Percentiles rank a stretch among this genome's conserved stretches.
phyloP scores from a whole-genome alignment of 2,329 filamentous ascomycete genomes.

The Penicillium concentricum region DNA sequence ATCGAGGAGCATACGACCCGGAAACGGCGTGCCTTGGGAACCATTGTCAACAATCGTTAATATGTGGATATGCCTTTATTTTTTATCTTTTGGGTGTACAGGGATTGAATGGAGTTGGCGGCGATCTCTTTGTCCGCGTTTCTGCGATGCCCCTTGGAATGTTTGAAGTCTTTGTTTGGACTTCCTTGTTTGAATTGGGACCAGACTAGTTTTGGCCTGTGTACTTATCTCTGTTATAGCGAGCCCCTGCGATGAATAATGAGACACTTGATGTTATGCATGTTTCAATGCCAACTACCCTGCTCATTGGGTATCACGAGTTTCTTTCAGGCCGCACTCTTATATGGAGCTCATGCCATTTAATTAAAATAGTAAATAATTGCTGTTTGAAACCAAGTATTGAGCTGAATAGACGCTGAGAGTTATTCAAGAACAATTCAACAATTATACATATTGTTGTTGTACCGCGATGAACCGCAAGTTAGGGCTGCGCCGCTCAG shows the following conservation, averaged over 20 bases:
- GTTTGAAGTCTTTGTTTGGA: neutral
- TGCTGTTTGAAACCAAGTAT: neutral
- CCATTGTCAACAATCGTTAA: conserved; percentile 31
- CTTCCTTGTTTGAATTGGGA: conserved; percentile 15
- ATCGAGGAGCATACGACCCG: conserved; percentile 22
- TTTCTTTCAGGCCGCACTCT: conserved; percentile 4
- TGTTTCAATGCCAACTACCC: conserved; percentile 11
- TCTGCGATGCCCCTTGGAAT: neutral
- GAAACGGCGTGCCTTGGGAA: conserved; percentile 33
- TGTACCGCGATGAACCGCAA: neutral
- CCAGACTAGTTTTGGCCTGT: neutral
- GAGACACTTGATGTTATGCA: conserved; percentile 20
- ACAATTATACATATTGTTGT: neutral
- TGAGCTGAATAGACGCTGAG: neutral
- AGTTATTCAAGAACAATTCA: neutral
- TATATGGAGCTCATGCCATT: neutral
- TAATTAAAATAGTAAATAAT: neutral
- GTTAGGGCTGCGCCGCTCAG: conserved; percentile 28
- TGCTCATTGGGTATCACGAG: neutral
- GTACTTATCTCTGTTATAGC: conserved; percentile 18
- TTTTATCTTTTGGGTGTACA: conserved; percentile 14
- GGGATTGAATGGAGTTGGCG: conserved; percentile 16
- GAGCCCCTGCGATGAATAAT: conserved; percentile 25
- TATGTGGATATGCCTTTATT: conserved; percentile 3
- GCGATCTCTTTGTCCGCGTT: conserved; percentile 13